Evolutionary conservation across 75 land plant species (phyloP), one percentile per base, ranked within the genome.

Genomic region (Cryptomeria japonica): DNA sequence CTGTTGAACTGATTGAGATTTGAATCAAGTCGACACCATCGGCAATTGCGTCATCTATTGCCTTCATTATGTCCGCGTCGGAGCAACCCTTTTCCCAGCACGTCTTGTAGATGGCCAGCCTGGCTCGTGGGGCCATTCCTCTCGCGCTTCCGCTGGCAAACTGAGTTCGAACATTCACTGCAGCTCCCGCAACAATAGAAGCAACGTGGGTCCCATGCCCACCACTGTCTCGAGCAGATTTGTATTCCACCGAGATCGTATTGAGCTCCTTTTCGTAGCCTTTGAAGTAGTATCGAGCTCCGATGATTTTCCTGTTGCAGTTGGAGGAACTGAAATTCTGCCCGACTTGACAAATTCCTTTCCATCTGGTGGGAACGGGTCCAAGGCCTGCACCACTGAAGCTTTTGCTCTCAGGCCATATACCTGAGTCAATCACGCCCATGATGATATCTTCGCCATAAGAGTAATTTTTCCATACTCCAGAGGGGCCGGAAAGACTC

Each of bases 271-370:
- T 90, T 22, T 79, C 55, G 22, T 58, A 76, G 31, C 83, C 90
- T 0, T 25, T n/a, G 64, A 47, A 11, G 1, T 47, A 47, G 51
- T 47, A 47, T 10, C 51, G 13, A 47, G 51, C 51, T 47, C 51
- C 94, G 37, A 93, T 92, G 44, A 95, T 86, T 84, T 95, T 95
- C 47, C 84, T 90, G 86, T 95, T 94, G 86, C 93, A 92, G 19
- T 42, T 16, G 16, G 90, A 58, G 6, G 83, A 18, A 14, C 84
- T 87, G 84, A 93, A 94, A 11, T 88, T 90, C 22, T 77, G 13
- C 19, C 90, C 90, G 12, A 19, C 22, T 80, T 89, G 64, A 86
- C 95, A 94, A 25, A 47, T 85, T 3, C 95, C 94, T 84, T 88
- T 90, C 95, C 95, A 94, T 44, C 47, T 44, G 7, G 47, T 8